These are phyloP conservation scores for Nemania serpens DNA, from an alignment of 2,329 filamentous ascomycete species.

Conservation along the genomic window DNA sequence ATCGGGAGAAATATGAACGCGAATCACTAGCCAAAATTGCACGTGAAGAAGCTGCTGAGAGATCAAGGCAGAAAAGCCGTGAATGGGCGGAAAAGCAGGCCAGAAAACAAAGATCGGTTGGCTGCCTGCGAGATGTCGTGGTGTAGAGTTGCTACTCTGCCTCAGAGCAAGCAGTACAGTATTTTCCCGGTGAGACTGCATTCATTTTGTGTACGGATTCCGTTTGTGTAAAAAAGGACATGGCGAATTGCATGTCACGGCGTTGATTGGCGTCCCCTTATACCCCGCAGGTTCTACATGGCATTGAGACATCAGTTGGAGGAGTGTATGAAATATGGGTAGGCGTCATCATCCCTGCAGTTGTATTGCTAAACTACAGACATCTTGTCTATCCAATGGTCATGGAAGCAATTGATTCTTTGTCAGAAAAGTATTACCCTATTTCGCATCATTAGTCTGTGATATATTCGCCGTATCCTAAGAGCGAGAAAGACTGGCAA, in stretches of 20 bases:
- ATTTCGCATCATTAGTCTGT: not conserved
- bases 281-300: conserved; percentile 15
- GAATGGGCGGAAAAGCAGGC: conserved; percentile 67
- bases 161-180: not conserved
- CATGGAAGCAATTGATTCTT: not conserved
- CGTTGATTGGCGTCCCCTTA: conserved; percentile 19
- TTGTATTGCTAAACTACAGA: conserved; percentile 12
- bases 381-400: conserved; percentile 3
- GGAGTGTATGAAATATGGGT: not conserved
- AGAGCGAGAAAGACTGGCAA: not conserved
- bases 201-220: conserved; percentile 27
- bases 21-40: conserved; percentile 59
- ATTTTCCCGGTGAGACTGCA: conserved; percentile 21
- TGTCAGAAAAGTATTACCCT: not conserved
- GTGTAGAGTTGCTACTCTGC: conserved; percentile 9
- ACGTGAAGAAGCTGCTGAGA: conserved; percentile 64
- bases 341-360: not conserved
- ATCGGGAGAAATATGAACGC: conserved; percentile 58
- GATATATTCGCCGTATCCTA: not conserved
- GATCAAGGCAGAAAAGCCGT: conserved; percentile 61
- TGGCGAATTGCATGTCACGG: conserved; percentile 11
- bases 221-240: conserved; percentile 7
- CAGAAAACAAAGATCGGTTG: conserved; percentile 43
- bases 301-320: conserved; percentile 8
- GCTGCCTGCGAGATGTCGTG: conserved; percentile 34